Evolutionary conservation across 345 rosid species (phyloP), one percentile per base, ranked within the genome.

Genomic region (Odontarrhena argentea): DNA sequence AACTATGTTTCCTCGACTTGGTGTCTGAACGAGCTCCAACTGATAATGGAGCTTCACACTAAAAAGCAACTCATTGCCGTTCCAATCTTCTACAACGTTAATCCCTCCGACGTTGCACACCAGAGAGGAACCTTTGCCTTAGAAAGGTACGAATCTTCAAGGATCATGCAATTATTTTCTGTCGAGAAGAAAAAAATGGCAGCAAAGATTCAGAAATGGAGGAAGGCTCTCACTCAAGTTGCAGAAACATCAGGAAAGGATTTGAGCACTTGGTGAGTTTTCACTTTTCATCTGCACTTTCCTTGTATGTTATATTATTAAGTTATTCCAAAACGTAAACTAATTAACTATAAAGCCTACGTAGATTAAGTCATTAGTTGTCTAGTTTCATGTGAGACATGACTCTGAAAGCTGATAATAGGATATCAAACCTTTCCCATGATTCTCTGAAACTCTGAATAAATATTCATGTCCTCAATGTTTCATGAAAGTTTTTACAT

Each of bases 101-200:
- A 63, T 32, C 70, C 78, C 1, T 75, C 78, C 3, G 62, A 41
- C 1, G 74, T 52, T 0, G 38, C 4, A n/a, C 44, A 70, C 18
- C 74, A 75, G 59, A 28, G 8, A 30, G 75, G 75, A 44, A 69
- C 44, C 11, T 76, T 70, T 14, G 47, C 76, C 5, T 76, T 76
- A 9, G 1, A 52, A 37, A 0, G 55, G 26, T 64, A 58, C 2
- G 15, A 45, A 75, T 7, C n/a, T 24, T 41, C 50, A 0, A 41
- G 26, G 12, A 2, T 54, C 9, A 66, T 18, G 70, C 43, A 3
- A 3, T 3, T 43, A 5, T 1, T 65, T 53, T 53, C 61, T 30
- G 34, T 60, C 35, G 1, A 18, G 46, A 56, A 22, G 22, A 54
- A 47, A 60, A 24, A 0, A 60, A 52, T 4, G 53, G 61, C 45